Evolutionary conservation across 495 filamentous ascomycete genomes (phyloP).

Genomic region (Podospora fimiseda): DNA sequence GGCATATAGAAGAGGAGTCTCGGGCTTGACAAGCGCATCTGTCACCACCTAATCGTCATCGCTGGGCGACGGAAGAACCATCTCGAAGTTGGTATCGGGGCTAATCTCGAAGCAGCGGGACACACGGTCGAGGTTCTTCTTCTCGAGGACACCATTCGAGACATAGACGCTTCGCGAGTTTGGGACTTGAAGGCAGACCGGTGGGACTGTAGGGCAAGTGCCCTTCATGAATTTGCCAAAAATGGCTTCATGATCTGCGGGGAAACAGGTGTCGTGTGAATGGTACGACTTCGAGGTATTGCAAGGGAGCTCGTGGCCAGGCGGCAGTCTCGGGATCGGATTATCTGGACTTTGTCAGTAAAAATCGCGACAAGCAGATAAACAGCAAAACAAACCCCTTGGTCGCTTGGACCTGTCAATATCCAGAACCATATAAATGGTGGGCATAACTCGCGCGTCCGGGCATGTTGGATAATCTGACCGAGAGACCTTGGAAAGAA

Average conservation of each 20-base stretch:
- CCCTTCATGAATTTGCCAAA: no score
- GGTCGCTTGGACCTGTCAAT: no score
- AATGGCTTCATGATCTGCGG: slow-evolving; percentile 75
- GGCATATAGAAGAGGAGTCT: no score
- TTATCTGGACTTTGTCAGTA: slow-evolving; percentile 56
- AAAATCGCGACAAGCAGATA: neutral
- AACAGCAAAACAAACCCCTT: slow-evolving; percentile 49
- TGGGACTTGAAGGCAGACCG: slow-evolving; percentile 75
- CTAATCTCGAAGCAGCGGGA: slow-evolving; percentile 51
- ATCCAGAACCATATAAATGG: slow-evolving; percentile 97
- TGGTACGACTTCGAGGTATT: no score
- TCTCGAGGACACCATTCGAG: no score
- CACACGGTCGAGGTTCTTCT: no score
- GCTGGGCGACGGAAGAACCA: slow-evolving; percentile 53
- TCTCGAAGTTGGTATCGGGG: slow-evolving; percentile 61
- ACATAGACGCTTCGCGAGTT: no score
- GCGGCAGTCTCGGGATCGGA: slow-evolving; percentile 79
- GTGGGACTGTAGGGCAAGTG: slow-evolving; percentile 79
- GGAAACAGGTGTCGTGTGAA: no score
- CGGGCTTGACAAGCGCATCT: no score
- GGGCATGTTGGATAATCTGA: slow-evolving; percentile 85
- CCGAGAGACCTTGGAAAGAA: slow-evolving; percentile 89
- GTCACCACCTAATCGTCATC: no score
- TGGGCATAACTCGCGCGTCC: slow-evolving; percentile 89
- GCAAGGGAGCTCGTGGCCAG: slow-evolving; percentile 67